Evolutionary conservation across 1,139 yeast genomes (phyloP), one percentile per base, ranked within the genome.

Genomic region (Nematodospora anomalae): DNA sequence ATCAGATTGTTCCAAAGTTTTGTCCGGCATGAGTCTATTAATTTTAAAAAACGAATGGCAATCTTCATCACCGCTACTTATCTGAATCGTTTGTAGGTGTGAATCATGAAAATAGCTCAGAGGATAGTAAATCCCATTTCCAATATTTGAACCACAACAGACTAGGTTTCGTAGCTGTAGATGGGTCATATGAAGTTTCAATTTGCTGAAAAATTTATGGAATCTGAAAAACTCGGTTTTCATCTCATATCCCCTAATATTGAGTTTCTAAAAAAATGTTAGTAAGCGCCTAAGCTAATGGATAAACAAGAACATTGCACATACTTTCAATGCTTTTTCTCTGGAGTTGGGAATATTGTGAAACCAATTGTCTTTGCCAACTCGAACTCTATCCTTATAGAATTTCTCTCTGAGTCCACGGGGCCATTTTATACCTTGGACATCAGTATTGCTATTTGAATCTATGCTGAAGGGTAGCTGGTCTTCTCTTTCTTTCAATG

Each of bases 151-250:
- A 15, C 73, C 63, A 31, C 77, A 67, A 23, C 76, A 63, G 4
- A 79, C 71, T 37, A 77, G 58, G 44, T 76, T 74, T 13, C 84
- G 58, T 24, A 79, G 59, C 52, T 79, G 84, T 54, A 77, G 76
- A 56, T 79, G 84, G 18, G 76, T 71, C 11, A 77, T 62, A 44
- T 67, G 71, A 11, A 80, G 73, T 38, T 67, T 68, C 12, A 79
- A 63, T 36, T 55, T 55, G 33, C 72, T 60, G 55, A 60, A 73
- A 46, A 71, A 76, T 33, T 60, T 59, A 24, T 64, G 56, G 46
- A 73, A 76, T 36, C 54, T 51, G 50, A 57, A 74, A 45, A 55
- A 66, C 30, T 57, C 69, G 6, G 70, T 62, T 23, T 49, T 38
- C 10, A 36, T 16, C 12, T 32, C 24, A 25, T 39, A 39, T 11